Evolutionary conservation across 352 stramenopile genomes (phyloP), one percentile per base, ranked within the genome.

Genomic region (Globisporangium lucens): DNA sequence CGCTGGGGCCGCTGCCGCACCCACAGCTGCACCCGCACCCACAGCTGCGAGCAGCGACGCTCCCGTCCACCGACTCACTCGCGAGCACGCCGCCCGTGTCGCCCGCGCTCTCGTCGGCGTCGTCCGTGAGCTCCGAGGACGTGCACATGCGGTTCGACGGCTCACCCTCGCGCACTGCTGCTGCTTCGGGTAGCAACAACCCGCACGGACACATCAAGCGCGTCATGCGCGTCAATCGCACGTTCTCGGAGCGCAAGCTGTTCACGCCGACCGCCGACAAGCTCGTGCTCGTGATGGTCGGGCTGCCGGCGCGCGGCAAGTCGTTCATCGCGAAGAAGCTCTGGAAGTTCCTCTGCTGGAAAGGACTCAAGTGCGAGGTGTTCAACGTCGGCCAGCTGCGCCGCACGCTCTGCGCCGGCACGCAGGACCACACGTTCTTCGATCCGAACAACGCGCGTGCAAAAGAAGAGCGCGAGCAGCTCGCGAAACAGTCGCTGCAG

Each of bases 381-480:
- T 98, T 98, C 75, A 98, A 99, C 76, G 95, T 98, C 8, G 95
- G 94, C 0, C 92, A 99, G 68, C 91, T 98, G 64, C 87, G 96
- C 0, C 87, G 94, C 24, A 83, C 90, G 62, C 78, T 96, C 52
- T 91, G 77, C 66, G 83, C 66, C 0, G 82, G 82, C 33, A 74
- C 71, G 53, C 83, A 94, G 69, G 86, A 96, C 70, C 89, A 96
- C 75, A 85, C 85, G 46, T 98, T 98, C 75, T 98, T 98, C 66
- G 89, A 98, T 82, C 92, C 92, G 15, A 83, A 87, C 57, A 98
- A 98, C 75, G 62, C 76, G 17, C 70, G 86, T 46, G 95, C 82
- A 1, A 77, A 82, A 27, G 70, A 89, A 41, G 83, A 94, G 56
- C 78, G 96, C 24, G 83, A 94, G 55, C 67, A 83, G 41, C 79